Base-by-base conservation (phyloP, 2,329 filamentous ascomycete species). In the Leptographium wingfieldii region DNA sequence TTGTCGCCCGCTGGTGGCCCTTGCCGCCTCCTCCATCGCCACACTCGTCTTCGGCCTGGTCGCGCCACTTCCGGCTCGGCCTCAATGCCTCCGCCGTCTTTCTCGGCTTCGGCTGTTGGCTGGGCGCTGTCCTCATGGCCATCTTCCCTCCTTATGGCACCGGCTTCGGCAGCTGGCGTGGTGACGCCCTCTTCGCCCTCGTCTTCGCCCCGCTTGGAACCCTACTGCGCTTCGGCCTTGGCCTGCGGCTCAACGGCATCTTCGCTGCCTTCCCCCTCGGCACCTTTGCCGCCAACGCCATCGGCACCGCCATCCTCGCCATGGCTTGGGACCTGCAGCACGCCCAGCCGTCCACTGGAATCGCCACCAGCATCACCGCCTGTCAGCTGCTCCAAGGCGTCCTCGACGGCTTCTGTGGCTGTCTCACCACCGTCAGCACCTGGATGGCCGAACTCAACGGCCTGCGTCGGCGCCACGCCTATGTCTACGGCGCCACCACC, bases 181-280 rank as follows among this genome's bases (percentile, higher is more conserved):
- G 87, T 2, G 75, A 85, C 55, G 87, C 82, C 0, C 74, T 90
- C 1, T 92, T 96, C 66, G 81, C 90, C 0, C 76, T 94, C 35
- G 84, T 91, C 2, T 94, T 96, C 67, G 88, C 90, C 1, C 92
- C 92, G 0, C 65, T 90, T 0, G 92, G 92, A 0, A 92, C 87
- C 65, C 72, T 96, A 0, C 69, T 80, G 0, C 82, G 92, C 4
- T 95, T 88, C 73, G 92, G 90, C 69, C 72, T 82, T 1, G 87
- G 87, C 0, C 69, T 88, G 9, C 71, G 76, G 27, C 79, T 96
- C 22, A 96, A 96, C 67, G 74, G 80, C 0, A 76, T 82, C 25
- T 65, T 83, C 0, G 71, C 83, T 0, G 74, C 79, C 0, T 96
- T 96, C 65, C 92, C 92, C 0, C 71, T 96, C 0, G 92, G 92